These are phyloP conservation scores for Trametes maxima DNA, from an alignment of 768 basidiomycete genomes.

Conservation along the genomic window DNA sequence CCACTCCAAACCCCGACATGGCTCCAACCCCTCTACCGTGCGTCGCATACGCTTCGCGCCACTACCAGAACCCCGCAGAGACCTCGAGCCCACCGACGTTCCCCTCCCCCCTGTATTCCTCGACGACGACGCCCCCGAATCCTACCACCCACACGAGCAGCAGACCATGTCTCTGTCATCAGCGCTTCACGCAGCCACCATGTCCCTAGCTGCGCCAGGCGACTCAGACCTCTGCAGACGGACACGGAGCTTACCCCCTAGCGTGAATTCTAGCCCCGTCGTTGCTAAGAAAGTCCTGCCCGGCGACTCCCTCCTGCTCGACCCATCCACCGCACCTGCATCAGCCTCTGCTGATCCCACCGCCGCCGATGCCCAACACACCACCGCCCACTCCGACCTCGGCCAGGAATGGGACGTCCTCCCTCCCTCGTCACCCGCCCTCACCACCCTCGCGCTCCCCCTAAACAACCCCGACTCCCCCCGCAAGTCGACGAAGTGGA, in stretches of 20 bases:
- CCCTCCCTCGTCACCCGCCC: conserved; percentile 18
- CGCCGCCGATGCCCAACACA: conserved; percentile 5
- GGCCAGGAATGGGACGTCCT: conserved; percentile 26
- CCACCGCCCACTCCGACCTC: conserved; percentile 16
- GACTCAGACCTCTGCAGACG: conserved; percentile 26
- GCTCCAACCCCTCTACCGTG: conserved; percentile 21
- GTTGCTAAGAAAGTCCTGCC: conserved; percentile 6
- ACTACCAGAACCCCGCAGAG: conserved; percentile 72
- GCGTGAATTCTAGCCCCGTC: conserved; percentile 18
- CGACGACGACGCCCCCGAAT: conserved; percentile 26
- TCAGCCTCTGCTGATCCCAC: conserved; percentile 10
- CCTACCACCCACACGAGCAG: conserved; percentile 17
- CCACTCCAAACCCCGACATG: conserved; percentile 14
- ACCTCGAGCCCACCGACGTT: conserved; percentile 42
- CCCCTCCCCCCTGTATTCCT: conserved; percentile 36
- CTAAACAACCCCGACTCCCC: conserved; percentile 17
- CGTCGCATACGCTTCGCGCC: conserved; percentile 80
- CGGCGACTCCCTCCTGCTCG: conserved; percentile 2
- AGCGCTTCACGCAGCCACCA: conserved; percentile 19
- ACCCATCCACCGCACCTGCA: conserved; percentile 13
- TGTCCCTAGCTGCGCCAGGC: conserved; percentile 29
- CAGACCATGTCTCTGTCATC: conserved; percentile 26
- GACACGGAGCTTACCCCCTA: conserved; percentile 24
- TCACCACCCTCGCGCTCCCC: conserved; percentile 18
- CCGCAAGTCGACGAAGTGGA: conserved; percentile 21